phyloP scores from a whole-genome alignment of 306 rosid species.

The Cucurbita pepo region DNA sequence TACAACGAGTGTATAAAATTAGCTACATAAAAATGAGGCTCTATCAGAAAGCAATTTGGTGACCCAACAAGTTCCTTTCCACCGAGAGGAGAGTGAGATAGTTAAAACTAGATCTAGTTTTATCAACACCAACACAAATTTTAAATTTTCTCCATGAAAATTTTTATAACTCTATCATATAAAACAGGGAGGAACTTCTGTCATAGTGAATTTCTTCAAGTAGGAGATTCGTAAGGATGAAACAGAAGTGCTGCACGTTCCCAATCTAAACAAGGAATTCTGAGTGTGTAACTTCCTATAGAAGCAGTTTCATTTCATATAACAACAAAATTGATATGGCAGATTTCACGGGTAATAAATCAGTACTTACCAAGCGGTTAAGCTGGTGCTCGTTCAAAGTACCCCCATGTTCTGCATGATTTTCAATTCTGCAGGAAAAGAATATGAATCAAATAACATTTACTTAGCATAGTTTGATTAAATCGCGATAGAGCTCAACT shows the following conservation, averaged over 20 bases:
- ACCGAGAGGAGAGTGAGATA: background rate
- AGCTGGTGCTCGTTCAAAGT: conserved; percentile 96
- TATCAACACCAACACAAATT: background rate
- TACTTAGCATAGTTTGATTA: background rate
- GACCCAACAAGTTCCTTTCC: background rate
- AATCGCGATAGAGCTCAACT: conserved; percentile 5
- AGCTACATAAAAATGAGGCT: background rate
- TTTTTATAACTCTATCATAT: background rate
- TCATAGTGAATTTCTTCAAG: background rate
- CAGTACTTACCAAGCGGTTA: conserved; percentile 69
- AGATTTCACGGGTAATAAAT: conserved; percentile 1
- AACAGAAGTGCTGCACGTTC: background rate
- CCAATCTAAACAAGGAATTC: background rate
- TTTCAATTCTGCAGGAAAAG: conserved; percentile 56
- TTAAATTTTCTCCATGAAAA: background rate
- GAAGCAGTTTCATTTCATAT: background rate
- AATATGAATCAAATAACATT: background rate
- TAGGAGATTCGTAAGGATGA: background rate
- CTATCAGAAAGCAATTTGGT: background rate
- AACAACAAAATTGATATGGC: background rate
- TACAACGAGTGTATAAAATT: background rate
- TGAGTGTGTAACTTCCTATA: background rate
- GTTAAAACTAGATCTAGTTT: background rate
- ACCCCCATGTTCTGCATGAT: conserved; percentile 98
- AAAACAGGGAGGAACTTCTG: background rate